phyloP scores from a whole-genome alignment of 169 alveolate genomes.

The Babesia ovis region DNA sequence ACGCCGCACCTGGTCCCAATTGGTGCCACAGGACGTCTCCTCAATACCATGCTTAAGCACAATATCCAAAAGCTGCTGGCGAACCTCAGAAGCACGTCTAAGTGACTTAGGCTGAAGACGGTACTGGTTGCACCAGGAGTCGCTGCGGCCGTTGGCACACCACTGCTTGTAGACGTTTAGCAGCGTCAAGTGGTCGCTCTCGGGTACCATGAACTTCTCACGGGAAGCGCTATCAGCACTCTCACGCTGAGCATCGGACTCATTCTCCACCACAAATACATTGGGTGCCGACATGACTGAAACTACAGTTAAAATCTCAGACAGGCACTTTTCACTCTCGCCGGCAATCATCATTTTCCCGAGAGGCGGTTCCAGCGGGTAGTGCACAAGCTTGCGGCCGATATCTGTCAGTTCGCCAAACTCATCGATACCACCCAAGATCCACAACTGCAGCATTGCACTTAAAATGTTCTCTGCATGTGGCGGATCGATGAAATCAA shows the following conservation, averaged over 20 bases:
- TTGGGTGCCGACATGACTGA: constrained; percentile 97
- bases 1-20: constrained; percentile 93
- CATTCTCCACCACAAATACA: constrained; percentile 97
- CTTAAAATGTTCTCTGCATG: constrained; percentile 95
- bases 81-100: constrained; percentile 77
- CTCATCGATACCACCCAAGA: constrained; percentile 93
- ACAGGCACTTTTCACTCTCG: constrained; percentile 82
- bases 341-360: constrained; percentile 94
- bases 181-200: constrained; percentile 98
- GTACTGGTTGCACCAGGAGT: constrained; percentile 72
- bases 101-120: constrained; percentile 75
- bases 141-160: constrained; percentile 85
- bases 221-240: constrained; percentile 90
- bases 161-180: constrained; percentile 98
- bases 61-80: constrained; percentile 91
- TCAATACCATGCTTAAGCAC: constrained; percentile 76
- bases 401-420: constrained; percentile 85
- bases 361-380: constrained; percentile 99
- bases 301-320: constrained; percentile 95
- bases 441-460: constrained; percentile 97
- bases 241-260: constrained; percentile 89
- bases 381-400: constrained; percentile 97
- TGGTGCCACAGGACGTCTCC: constrained; percentile 77
- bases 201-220: constrained; percentile 99
- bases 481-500: constrained; percentile 99